phyloP scores from a whole-genome alignment of 805 yeast genomes.

The Kazachstania bromeliacearum region DNA sequence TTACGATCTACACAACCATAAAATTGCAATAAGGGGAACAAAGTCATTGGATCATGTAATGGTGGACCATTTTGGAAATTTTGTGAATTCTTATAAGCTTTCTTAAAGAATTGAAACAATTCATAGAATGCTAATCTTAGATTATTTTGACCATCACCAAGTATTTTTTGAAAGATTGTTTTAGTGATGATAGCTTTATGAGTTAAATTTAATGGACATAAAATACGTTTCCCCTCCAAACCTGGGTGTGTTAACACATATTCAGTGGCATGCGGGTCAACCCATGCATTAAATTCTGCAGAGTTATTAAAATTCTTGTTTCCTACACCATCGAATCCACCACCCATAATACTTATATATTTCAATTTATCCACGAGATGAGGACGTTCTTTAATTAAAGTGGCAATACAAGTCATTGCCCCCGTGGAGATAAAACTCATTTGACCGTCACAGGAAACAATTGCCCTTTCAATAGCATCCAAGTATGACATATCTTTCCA shows the following conservation, averaged over 20 bases:
- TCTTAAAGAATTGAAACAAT: constrained; percentile 42
- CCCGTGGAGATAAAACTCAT: constrained; percentile 67
- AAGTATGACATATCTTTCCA: constrained; percentile 30
- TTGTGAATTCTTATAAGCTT: constrained; percentile 34
- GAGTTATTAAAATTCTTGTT: constrained; percentile 41
- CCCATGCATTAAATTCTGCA: constrained; percentile 68
- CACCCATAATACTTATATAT: constrained; percentile 69
- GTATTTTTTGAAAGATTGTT: constrained; percentile 32
- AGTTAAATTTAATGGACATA: constrained; percentile 63
- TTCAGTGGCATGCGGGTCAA: constrained; percentile 71
- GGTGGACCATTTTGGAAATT: constrained; percentile 55
- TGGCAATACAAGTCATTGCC: constrained; percentile 62
- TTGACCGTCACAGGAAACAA: constrained; percentile 36
- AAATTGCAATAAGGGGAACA: constrained; percentile 47
- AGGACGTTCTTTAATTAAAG: constrained; percentile 47
- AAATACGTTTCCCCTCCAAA: constrained; percentile 40
- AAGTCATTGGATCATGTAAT: constrained; percentile 71
- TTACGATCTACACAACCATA: constrained; percentile 21
- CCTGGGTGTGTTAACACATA: constrained; percentile 40
- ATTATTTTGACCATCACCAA: constrained; percentile 32
- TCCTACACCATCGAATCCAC: constrained; percentile 35
- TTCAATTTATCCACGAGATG: constrained; percentile 40
- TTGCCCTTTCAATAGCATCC: constrained; percentile 36
- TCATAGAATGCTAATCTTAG: constrained; percentile 48
- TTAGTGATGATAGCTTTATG: constrained; percentile 45